Conservation (phyloP, 495 filamentous ascomycete genomes). For the Aspergillus campestris region DNA sequence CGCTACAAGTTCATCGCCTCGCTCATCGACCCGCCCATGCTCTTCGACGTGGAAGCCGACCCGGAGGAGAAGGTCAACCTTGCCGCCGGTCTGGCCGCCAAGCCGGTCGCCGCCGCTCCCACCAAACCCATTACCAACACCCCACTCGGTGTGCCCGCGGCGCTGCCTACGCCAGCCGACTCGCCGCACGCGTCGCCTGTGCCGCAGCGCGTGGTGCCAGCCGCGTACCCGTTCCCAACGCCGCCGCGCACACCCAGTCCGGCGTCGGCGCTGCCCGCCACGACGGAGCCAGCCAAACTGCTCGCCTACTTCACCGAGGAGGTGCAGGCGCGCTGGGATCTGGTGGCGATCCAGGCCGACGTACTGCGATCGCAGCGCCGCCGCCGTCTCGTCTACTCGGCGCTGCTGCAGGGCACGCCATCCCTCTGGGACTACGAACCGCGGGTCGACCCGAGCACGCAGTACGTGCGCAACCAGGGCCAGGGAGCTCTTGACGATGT, state of each 20-base stretch:
- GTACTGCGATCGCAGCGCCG: conserved; percentile 65
- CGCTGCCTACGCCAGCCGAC: conserved; percentile 33
- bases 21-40: conserved; percentile 67
- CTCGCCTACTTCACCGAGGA: conserved; percentile 57
- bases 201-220: conserved; percentile 18
- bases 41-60: conserved; percentile 66
- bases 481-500: conserved; percentile 39
- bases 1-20: conserved; percentile 79
- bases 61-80: conserved; percentile 68
- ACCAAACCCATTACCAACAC: conserved; percentile 9
- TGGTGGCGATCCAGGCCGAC: conserved; percentile 57
- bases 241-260: conserved; percentile 36
- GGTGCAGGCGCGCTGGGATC: conserved; percentile 61
- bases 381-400: conserved; percentile 63
- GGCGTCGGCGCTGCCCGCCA: conserved; percentile 21
- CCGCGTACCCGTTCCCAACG: conserved; percentile 34
- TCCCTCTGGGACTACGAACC: conserved; percentile 75
- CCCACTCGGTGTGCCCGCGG: conserved; percentile 7
- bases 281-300: conserved; percentile 36
- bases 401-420: conserved; percentile 60
- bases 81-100: conserved; percentile 32
- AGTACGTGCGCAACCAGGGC: conserved; percentile 50
- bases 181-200: conserved; percentile 26
- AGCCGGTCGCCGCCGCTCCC: conserved; percentile 12
- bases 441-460: conserved; percentile 57